A percentile compares a stretch with the other conserved stretches of the same genome.
phyloP scores from a whole-genome alignment of 768 basidiomycete genomes.

The Phylloporus sp. region DNA sequence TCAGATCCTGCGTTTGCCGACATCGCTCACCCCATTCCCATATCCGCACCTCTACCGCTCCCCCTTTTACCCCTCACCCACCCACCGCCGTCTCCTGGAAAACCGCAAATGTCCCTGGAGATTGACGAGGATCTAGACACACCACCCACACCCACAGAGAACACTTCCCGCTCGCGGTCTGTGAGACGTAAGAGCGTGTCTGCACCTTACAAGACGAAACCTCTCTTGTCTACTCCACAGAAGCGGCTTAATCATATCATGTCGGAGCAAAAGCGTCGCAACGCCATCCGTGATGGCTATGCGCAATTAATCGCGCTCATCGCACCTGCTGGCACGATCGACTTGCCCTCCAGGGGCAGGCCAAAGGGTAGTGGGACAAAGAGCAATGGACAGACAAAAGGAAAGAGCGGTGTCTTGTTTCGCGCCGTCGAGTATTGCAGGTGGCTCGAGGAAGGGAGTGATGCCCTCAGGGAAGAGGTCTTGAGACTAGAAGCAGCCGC shows the following conservation, averaged over 20 bases:
- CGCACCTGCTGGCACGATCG: slow-evolving; percentile 72
- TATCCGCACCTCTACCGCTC: slow-evolving; percentile 1
- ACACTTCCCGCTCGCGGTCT: slow-evolving; percentile 11
- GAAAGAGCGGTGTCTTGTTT: slow-evolving; percentile 87
- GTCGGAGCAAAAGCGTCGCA: slow-evolving; percentile 91
- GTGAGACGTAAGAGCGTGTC: slow-evolving; percentile 24
- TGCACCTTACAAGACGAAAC: slow-evolving; percentile 40
- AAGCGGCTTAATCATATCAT: slow-evolving; percentile 91
- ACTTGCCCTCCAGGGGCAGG: slow-evolving; percentile 72
- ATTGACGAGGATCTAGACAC: slow-evolving; percentile 4
- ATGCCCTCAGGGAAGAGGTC: slow-evolving; percentile 68
- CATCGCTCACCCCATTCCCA: slow-evolving; percentile 2
- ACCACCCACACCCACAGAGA: slow-evolving; percentile 11
- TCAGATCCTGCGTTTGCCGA: slow-evolving; percentile 30
- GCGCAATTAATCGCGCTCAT: slow-evolving; percentile 80
- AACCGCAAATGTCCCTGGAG: slow-evolving; percentile 6
- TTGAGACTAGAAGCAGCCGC: slow-evolving; percentile 62
- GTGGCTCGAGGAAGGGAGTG: slow-evolving; percentile 83
- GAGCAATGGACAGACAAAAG: slow-evolving; percentile 69
- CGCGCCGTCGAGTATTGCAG: slow-evolving; percentile 81
- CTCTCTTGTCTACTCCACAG: slow-evolving; percentile 77
- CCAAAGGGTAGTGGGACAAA: slow-evolving; percentile 73
- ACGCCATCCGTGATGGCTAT: slow-evolving; percentile 88
- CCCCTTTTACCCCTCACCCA: neutral
- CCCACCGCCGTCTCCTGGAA: slow-evolving; percentile 5